phyloP scores from a whole-genome alignment of 176 grass and related monocot genomes.

The Eleusine coracana region DNA sequence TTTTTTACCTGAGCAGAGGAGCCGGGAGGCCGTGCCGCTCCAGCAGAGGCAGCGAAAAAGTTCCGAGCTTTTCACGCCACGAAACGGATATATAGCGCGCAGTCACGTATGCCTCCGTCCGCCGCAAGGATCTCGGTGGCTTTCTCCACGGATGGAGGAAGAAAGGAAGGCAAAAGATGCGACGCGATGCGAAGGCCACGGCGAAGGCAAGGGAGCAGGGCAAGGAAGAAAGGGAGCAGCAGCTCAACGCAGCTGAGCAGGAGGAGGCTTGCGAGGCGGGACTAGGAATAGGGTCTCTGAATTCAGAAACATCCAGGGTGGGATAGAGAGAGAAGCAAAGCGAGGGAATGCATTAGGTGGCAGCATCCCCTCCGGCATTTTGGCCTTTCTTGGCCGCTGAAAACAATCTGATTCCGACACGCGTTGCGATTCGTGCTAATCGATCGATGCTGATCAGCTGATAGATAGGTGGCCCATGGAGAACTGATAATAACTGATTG shows the following conservation, averaged over 20 bases:
- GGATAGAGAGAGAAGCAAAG: constrained; percentile 37
- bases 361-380: constrained; percentile 18
- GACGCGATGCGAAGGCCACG: constrained; percentile 35
- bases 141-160: constrained; percentile 34
- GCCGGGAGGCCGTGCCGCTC: not conserved
- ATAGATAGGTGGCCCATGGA: not conserved
- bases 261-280: constrained; percentile 59
- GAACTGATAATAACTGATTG: not conserved
- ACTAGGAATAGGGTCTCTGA: constrained; percentile 48
- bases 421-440: not conserved
- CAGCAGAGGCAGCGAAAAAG: constrained; percentile 23
- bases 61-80: constrained; percentile 26
- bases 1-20: constrained; percentile 21
- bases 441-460: no score
- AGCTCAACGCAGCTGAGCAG: not conserved
- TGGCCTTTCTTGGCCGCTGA: not conserved
- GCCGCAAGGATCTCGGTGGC: constrained; percentile 18
- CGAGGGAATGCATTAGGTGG: constrained; percentile 28
- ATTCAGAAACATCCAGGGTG: constrained; percentile 34
- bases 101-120: not conserved
- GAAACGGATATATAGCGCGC: constrained; percentile 1
- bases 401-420: not conserved
- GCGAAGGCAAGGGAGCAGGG: constrained; percentile 25
- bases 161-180: not conserved
- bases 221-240: constrained; percentile 18